These are phyloP conservation scores for Fraxinus anomala DNA, from an alignment of 257 asterid genomes.

Conservation along the genomic window DNA sequence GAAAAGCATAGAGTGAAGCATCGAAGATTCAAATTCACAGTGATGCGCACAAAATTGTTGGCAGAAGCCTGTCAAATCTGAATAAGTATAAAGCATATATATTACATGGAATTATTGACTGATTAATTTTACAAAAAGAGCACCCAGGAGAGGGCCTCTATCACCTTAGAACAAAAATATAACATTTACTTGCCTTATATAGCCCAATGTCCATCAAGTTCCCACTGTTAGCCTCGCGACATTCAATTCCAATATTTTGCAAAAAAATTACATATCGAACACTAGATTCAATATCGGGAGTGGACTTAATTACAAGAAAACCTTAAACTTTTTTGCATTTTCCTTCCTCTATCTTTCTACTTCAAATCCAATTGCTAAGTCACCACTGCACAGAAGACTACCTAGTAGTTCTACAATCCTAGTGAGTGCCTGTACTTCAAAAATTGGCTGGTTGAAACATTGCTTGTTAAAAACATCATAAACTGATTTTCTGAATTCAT, in stretches of 20 bases:
- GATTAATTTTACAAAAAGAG: neutral
- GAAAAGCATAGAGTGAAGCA: neutral
- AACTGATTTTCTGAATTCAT: slow-evolving; percentile 4
- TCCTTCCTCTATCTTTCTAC: neutral
- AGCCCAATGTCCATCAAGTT: neutral
- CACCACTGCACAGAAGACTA: neutral
- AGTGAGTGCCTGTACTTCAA: neutral
- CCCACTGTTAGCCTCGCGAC: neutral
- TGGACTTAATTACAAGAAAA: neutral
- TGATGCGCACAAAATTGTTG: slow-evolving; percentile 2
- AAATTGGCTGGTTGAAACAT: neutral
- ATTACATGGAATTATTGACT: neutral
- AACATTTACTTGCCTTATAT: neutral
- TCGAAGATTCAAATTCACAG: neutral
- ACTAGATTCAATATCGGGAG: neutral
- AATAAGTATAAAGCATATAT: neutral
- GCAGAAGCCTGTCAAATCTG: neutral
- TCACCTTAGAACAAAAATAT: neutral
- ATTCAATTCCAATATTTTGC: slow-evolving; percentile 8
- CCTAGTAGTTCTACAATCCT: neutral
- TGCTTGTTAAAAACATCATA: neutral
- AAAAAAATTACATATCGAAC: neutral
- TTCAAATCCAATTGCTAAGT: neutral
- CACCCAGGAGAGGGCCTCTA: neutral
- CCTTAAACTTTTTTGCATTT: neutral